These are phyloP conservation scores for Peronospora farinosa DNA, from an alignment of 352 stramenopile species.

Conservation along the genomic window DNA sequence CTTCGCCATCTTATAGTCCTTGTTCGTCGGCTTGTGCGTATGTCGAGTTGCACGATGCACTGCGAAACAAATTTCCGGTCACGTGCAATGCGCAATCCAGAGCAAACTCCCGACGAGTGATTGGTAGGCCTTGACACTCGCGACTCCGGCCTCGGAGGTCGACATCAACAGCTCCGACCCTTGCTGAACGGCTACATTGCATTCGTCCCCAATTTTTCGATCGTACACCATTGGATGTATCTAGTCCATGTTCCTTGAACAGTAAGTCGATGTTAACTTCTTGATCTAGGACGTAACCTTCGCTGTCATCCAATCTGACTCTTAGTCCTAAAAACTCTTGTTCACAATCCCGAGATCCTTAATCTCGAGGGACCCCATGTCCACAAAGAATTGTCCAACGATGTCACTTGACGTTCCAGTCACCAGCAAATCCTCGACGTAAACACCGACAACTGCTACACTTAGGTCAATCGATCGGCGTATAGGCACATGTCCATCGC, in stretches of 20 bases:
- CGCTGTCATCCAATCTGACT: neutral
- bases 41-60: neutral
- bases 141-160: neutral
- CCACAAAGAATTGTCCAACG: neutral
- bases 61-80: neutral
- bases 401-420: neutral
- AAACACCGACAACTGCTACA: neutral
- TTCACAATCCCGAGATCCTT: neutral
- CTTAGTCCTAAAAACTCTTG: too few relatives aligned
- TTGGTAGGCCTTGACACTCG: too few relatives aligned
- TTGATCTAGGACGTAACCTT: conserved; percentile 1
- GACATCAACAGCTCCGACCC: neutral
- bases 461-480: too few relatives aligned
- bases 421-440: neutral
- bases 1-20: neutral
- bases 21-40: too few relatives aligned
- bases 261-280: neutral
- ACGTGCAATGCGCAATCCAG: neutral
- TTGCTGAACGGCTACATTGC: neutral
- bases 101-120: neutral
- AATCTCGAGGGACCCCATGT: neutral
- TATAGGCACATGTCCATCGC: too few relatives aligned
- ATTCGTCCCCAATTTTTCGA: neutral
- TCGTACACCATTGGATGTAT: neutral
- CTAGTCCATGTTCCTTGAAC: neutral